Base-by-base conservation (phyloP, 495 filamentous ascomycete genomes). In the Xylaria cubensis region DNA sequence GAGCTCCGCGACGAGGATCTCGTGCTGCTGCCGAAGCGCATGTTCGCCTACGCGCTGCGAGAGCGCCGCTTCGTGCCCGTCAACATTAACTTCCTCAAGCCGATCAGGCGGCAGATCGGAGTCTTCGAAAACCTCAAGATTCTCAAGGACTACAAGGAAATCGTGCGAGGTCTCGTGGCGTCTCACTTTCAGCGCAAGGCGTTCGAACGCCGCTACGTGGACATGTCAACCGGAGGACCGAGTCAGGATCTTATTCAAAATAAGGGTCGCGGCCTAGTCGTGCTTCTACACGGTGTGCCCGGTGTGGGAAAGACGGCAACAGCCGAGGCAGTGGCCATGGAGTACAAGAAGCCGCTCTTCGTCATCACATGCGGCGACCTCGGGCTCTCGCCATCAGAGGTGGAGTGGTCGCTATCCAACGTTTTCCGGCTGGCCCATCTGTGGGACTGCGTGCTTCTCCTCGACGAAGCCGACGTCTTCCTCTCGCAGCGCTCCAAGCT, bases 271-370 rank as follows among this genome's bases (percentile, higher is more conserved):
- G 89, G 88, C 1, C 77, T 91, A 0, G 82, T 89, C 8, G 75
- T 84, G 21, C 61, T 85, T 74, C 83, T 84, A 0, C 87, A 88
- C 64, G 90, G 90, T 13, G 80, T 79, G 0, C 89, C 90, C 0
- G 90, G 89, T 0, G 84, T 86, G 0, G 89, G 90, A 6, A 91
- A 92, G 74, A 91, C 90, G 0, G 79, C 86, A 0, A 91, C 89
- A 0, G 89, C 88, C 2, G 85, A 86, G 51, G 80, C 82, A 0
- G 80, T 89, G 3, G 87, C 89, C 0, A 83, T 86, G 74, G 74
- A 82, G 26, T 82, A 83, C 39, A 68, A 79, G 4, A 85, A 82
- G 61, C 88, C 89, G 1, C 81, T 91, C 0, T 88, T 87, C 67
- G 73, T 81, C 2, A 85, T 92, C 39, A 88, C 85, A 0, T 84